Percentiles rank a stretch among this genome's conserved stretches.
Conservation (phyloP, 2,329 filamentous ascomycete species). For the Pseudogymnoascus sp. region DNA sequence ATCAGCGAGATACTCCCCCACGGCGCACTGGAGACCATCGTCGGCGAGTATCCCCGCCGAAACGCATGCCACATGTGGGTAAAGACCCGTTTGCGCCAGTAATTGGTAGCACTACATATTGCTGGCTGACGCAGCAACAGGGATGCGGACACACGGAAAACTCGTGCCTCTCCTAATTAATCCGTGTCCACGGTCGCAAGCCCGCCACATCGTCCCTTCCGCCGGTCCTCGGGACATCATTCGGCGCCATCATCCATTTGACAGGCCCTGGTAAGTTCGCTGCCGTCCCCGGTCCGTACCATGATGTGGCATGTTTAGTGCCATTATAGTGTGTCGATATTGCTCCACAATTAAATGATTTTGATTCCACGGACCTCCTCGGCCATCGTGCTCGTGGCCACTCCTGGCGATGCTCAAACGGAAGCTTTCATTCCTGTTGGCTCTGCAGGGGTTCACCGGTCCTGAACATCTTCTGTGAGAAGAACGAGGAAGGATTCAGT, state of each 20-base stretch:
- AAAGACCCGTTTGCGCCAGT: neutral
- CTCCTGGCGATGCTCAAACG: neutral
- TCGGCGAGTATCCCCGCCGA: neutral
- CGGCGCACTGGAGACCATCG: neutral
- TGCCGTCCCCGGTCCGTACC: neutral
- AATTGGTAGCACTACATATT: conserved; percentile 1
- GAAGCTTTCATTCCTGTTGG: neutral
- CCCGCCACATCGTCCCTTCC: neutral
- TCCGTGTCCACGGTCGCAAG: neutral
- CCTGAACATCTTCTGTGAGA: neutral
- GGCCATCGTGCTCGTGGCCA: neutral
- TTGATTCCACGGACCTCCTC: neutral
- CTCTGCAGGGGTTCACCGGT: neutral
- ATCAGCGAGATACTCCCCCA: neutral
- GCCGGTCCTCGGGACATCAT: neutral
- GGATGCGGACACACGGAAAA: neutral
- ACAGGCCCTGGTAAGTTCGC: neutral
- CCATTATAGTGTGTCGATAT: neutral
- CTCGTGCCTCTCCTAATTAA: neutral
- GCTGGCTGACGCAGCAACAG: neutral
- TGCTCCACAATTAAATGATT: neutral
- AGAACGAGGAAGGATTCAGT: neutral
- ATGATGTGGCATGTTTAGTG: neutral
- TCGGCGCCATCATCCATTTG: neutral
- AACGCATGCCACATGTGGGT: neutral